phyloP scores from a whole-genome alignment of 179 eudicot genomes.

The Sideroxylon spinosum region DNA sequence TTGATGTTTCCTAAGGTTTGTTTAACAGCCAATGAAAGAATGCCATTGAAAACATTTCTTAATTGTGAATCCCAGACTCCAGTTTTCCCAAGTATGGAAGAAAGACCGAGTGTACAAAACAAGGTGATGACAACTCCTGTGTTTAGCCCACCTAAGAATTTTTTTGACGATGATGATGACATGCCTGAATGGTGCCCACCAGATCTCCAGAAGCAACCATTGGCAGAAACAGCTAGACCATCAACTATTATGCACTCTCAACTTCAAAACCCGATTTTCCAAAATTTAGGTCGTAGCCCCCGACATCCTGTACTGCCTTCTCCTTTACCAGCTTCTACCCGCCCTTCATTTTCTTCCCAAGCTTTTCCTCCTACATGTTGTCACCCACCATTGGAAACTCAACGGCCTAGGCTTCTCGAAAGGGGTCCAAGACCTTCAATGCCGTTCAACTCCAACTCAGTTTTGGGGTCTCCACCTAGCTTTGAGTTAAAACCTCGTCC shows the following conservation, averaged over 20 bases:
- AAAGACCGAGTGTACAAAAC: conserved; percentile 9
- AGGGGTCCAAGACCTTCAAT: conserved; percentile 22
- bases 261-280: conserved; percentile 21
- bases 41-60: too few relatives aligned
- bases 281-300: conserved; percentile 23
- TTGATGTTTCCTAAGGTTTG: too few relatives aligned
- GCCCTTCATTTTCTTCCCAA: conserved; percentile 13
- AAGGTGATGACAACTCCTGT: conserved; percentile 7
- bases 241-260: conserved; percentile 19
- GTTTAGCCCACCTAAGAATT: conserved; percentile 18
- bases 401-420: conserved; percentile 19
- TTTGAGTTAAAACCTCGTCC: conserved; percentile 16
- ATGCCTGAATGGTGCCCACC: conserved; percentile 90
- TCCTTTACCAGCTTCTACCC: conserved; percentile 21
- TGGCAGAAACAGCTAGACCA: conserved; percentile 17
- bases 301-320: conserved; percentile 22
- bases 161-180: conserved; percentile 63
- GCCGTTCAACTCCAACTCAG: conserved; percentile 20
- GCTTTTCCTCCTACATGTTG: conserved; percentile 19
- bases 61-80: not conserved
- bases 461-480: conserved; percentile 26
- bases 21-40: too few relatives aligned
- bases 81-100: not conserved
- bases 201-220: conserved; percentile 25
- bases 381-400: conserved; percentile 4